Evolutionary conservation across 2,329 filamentous ascomycete genomes (phyloP), one percentile per base, ranked within the genome.

Genomic region (Chaetothyriales sp.): DNA sequence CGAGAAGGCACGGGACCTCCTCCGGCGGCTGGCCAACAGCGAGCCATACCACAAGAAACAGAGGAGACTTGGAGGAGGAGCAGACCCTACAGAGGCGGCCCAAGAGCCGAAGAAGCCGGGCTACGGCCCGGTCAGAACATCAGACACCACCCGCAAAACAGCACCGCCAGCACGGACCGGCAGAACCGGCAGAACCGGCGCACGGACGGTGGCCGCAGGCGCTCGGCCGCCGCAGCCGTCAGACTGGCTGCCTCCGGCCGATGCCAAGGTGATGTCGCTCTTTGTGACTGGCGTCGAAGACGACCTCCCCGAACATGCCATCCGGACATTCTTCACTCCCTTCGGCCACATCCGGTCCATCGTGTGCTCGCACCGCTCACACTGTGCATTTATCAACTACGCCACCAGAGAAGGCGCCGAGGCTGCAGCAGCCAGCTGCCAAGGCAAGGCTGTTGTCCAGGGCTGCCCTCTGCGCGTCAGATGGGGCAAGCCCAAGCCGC

Each of bases 381-480:
- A 97, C 65, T 97, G 89, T 67, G 92, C 92, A 1, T 98, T 97
- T 65, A 76, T 98, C 70, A 98, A 98, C 70, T 98, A 88, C 66
- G 82, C 89, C 60, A 86, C 84, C 2, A 79, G 92, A 52, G 81
- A 87, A 56, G 84, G 79, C 1, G 92, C 94, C 0, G 92, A 98
- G 69, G 82, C 78, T 53, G 94, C 94, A 0, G 87, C 92, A 0
- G 80, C 81, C 33, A 80, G 86, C 18, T 90, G 88, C 60, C 85
- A 95, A 66, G 92, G 94, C 5, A 85, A 85, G 56, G 88, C 89
- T 0, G 80, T 97, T 5, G 86, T 98, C 61, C 83, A 89, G 37
- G 92, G 92, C 2, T 95, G 90, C 61, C 92, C 92, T 0, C 69
- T 98, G 55, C 77, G 90, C 29, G 82, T 98, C 18, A 83, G 89